These are phyloP conservation scores for Penicillium dipodomyicola DNA, from an alignment of 495 filamentous ascomycete species.

Conservation along the genomic window DNA sequence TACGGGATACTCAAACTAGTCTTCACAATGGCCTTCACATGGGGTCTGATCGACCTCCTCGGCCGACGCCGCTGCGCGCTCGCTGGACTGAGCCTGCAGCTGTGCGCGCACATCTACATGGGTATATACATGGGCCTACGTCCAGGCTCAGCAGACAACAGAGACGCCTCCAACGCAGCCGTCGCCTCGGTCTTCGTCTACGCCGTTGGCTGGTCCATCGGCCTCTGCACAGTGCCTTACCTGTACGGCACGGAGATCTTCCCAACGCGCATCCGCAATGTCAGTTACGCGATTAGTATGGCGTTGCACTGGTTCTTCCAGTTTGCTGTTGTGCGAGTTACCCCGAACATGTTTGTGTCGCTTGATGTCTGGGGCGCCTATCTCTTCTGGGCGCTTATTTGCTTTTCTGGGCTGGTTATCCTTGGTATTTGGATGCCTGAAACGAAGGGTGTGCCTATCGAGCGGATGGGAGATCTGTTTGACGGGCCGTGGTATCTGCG, in stretches of 20 bases:
- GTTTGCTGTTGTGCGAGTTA: conserved; percentile 50
- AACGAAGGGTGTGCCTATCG: conserved; percentile 46
- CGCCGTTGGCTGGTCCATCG: conserved; percentile 49
- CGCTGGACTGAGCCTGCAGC: conserved; percentile 37
- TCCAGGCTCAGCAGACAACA: conserved; percentile 32
- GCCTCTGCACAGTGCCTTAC: conserved; percentile 50
- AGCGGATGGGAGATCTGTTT: conserved; percentile 47
- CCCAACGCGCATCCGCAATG: conserved; percentile 45
- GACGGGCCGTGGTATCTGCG: conserved; percentile 44
- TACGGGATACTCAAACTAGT: conserved; percentile 48
- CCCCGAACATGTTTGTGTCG: conserved; percentile 45
- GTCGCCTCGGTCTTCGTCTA: conserved; percentile 49
- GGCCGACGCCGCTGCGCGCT: conserved; percentile 42
- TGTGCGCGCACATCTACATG: conserved; percentile 45
- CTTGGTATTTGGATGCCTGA: conserved; percentile 49
- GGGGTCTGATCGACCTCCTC: conserved; percentile 45
- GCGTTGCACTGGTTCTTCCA: conserved; percentile 49
- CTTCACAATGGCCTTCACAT: conserved; percentile 49
- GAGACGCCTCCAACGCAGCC: conserved; percentile 41
- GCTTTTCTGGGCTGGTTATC: conserved; percentile 40
- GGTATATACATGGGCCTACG: conserved; percentile 44
- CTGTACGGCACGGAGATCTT: conserved; percentile 50
- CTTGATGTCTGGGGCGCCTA: conserved; percentile 48
- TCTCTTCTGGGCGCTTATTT: conserved; percentile 46
- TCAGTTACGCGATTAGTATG: conserved; percentile 46